phyloP scores from a whole-genome alignment of 164 flowering plant species.

The Echeveria elegans region DNA sequence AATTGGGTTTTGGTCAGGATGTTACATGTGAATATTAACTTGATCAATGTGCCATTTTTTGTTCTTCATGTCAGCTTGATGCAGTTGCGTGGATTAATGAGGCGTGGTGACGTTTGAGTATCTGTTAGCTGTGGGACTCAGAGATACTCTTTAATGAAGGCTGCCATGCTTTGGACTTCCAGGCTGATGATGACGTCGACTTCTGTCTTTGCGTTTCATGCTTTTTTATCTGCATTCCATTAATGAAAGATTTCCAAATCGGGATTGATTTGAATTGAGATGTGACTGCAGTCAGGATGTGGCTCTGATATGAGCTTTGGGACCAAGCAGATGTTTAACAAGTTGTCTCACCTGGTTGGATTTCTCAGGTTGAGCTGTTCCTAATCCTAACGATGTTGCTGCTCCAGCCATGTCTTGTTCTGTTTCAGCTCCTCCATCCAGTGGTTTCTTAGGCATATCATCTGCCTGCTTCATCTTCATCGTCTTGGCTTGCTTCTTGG shows the following conservation, averaged over 20 bases:
- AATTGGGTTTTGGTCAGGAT: background rate
- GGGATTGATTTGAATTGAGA: background rate
- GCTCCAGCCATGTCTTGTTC: background rate
- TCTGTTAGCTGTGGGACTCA: slow-evolving; percentile 46
- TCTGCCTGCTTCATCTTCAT: slow-evolving; percentile 28
- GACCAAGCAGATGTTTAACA: background rate
- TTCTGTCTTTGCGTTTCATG: slow-evolving; percentile 45
- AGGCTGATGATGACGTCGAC: slow-evolving; percentile 14
- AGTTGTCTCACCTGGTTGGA: background rate
- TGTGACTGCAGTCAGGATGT: background rate
- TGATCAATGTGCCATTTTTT: background rate
- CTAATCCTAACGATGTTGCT: no score
- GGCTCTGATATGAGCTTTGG: background rate
- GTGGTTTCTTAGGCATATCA: slow-evolving; percentile 16
- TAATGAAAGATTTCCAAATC: background rate
- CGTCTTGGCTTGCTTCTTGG: slow-evolving; percentile 63
- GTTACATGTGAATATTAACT: no score
- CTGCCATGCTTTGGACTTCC: slow-evolving; percentile 65
- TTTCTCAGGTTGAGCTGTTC: background rate
- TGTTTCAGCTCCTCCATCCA: no score
- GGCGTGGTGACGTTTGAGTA: background rate
- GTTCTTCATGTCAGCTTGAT: background rate
- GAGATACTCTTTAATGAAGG: slow-evolving; percentile 83
- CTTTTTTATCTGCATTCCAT: slow-evolving; percentile 34
- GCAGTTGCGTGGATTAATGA: background rate